Base-by-base conservation (phyloP, 306 rosid genomes). In the Cicer cuneatum region DNA sequence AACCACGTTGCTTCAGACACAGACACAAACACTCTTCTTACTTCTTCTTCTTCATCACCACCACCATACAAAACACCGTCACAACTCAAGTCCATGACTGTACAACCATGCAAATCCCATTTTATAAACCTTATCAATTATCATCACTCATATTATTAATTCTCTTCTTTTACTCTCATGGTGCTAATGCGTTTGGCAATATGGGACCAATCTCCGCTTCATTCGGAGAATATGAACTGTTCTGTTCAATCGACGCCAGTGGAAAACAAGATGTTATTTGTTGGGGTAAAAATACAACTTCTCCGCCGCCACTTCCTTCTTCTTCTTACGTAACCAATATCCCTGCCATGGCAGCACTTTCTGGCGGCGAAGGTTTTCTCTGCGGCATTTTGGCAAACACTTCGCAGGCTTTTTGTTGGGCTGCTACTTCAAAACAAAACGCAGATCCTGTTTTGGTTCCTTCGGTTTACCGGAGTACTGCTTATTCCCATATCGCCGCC, bases 161-260 rank as follows among this genome's bases (percentile, higher is more conserved):
- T 0, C 7, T 3, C 4, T 66, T 54, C 19, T 92, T 0, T 10
- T 80, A 37, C 62, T 78, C 29, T 69, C 72, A 9, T 66, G 12
- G 42, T 11, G 80, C 85, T 16, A 69, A 79, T 57, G 92, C 89
- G 19, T 94, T 94, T 15, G 96, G 97, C 37, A 82, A 89, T 39
- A 92, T 92, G 97, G 97, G 95, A 6, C 89, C 99, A 5, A 90
- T 94, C 83, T 71, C 99, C 0, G 95, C 96, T 1, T 90, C 99
- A 0, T 87, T 84, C 5, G 93, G 97, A 6, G 46, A 70, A 7
- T 77, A 83, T 12, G 86, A 92, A 16, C 71, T 94, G 76, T 94
- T 94, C 69, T 94, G 99, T 37, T 87, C 97, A 53, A 90, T 94
- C 47, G 97, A 91, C 18, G 99, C 97, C 0, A 89, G 99, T 9